Conservation (phyloP, 106 monocot genomes). For the Dendrobium nobile region DNA sequence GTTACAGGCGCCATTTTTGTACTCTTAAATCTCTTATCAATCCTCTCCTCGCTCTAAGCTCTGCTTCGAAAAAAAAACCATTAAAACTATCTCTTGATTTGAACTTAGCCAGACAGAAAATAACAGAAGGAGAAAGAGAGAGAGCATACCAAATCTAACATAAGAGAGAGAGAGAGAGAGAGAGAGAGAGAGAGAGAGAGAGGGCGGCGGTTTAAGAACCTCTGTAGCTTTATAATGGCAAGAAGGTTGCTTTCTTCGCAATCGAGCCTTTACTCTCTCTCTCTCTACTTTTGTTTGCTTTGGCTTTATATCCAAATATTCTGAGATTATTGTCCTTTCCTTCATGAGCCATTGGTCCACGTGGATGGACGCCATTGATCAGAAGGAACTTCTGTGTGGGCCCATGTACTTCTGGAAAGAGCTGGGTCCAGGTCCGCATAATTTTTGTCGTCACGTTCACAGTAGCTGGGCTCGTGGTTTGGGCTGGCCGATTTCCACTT, state of each 20-base stretch:
- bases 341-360: background rate
- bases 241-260: background rate
- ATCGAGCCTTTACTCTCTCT: background rate
- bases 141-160: background rate
- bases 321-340: conserved; percentile 13
- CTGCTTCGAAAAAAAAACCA: background rate
- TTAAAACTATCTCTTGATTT: background rate
- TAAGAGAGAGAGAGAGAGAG: background rate
- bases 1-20: conserved; percentile 15
- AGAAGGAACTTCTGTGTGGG: background rate
- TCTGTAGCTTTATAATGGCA: conserved; percentile 16
- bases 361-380: conserved; percentile 1
- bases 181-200: background rate
- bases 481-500: background rate
- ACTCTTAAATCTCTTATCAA: background rate
- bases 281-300: conserved; percentile 6
- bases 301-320: conserved; percentile 16
- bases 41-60: background rate
- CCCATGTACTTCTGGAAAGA: background rate
- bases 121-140: background rate
- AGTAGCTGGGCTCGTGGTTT: background rate
- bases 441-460: conserved; percentile 6
- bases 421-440: conserved; percentile 10
- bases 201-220: background rate
- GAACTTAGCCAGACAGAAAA: background rate